Evolutionary conservation across 2,329 filamentous ascomycete species (phyloP), one percentile per base, ranked within the genome.

Genomic region (Madurella fahalii): DNA sequence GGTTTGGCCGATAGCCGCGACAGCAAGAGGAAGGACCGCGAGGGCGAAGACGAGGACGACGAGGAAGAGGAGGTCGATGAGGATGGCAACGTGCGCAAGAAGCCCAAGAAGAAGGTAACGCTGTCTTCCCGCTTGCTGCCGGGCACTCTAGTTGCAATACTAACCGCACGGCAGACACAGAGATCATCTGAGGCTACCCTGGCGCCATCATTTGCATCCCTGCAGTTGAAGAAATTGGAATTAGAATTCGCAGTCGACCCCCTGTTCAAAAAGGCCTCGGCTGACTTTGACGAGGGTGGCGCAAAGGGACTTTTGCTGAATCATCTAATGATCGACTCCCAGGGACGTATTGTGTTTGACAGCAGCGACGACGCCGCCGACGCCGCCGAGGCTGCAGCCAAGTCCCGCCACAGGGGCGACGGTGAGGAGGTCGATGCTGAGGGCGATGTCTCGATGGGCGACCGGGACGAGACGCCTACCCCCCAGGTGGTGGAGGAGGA

Each of bases 181-280:
- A 81, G 90, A 55, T 92, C 89, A 20, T 92, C 94, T 9, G 94
- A 99, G 73, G 87, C 90, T n/a, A 99, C 94, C 0, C 77, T 99
- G 5, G 94, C 89, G 2, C 86, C 89, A 0, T 94, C 90, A 0
- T 97, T 97, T 70, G 83, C 87, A 41, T 86, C 92, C 16, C 70
- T 99, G 52, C 90, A 96, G 68, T 78, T 97, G 64, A 99, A 99
- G 73, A 99, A 97, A 72, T 92, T 99, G 66, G 94, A 99, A 64
- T 80, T 97, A 43, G 94, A 99, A 67, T 96, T 99, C 62, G 86
- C 92, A 0, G 93, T 99, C 5, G 94, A 99, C 67, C 94, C 94
- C 2, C 74, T 99, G n/a, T 99, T 99, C 81, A 99, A 99, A 68
- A 99, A 99, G 68, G 93, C 93, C 0, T 95, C 93, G 5, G 94